Base-by-base conservation (phyloP, 768 basidiomycete genomes). In the Lentinula boryana region DNA sequence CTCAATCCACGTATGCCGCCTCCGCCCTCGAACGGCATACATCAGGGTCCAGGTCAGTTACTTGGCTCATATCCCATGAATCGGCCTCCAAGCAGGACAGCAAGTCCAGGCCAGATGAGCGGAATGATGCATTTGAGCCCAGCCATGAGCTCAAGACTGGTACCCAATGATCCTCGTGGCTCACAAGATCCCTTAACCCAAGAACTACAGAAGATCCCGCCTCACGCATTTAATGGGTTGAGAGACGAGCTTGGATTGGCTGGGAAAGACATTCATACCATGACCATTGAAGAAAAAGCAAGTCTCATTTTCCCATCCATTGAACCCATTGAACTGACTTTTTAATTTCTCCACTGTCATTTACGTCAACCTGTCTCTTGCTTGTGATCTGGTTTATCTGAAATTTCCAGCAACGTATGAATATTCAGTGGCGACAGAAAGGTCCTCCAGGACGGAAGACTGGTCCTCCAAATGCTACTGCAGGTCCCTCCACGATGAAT, bases 281-380 rank as follows among this genome's bases (percentile, higher is more conserved):
- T 87, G 63, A 78, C 75, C 38, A 33, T 67, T n/a, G 71, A 75
- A 0, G 88, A 90, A n/a, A 90, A 88, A 81, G 88, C 88, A 63
- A 46, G 40, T 61, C 68, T 62, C 55, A 51, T 62, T 49, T 55
- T 46, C 38, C 18, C 32, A 36, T 63, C 7, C 7, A 50, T 36
- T 12, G 21, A 10, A 54, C 8, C 12, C 5, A 27, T 40, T 56
- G 36, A 56, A 40, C 13, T 38, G 18, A 36, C 68, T 52, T 56
- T 63, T 63, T 54, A 35, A 56, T 49, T n/a, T 35, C 48, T 60
- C 54, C 18, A 52, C 23, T 32, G 40, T 67, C 50, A 5, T 48
- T 32, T n/a, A 50, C 32, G 31, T 53, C 33, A n/a, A 23, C 15
- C 48, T 52, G 23, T 31, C 38, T 32, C 32, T 43, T 43, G 23